Evolutionary conservation across 345 rosid species (phyloP).

Genomic region (Arabis hirsuta): DNA sequence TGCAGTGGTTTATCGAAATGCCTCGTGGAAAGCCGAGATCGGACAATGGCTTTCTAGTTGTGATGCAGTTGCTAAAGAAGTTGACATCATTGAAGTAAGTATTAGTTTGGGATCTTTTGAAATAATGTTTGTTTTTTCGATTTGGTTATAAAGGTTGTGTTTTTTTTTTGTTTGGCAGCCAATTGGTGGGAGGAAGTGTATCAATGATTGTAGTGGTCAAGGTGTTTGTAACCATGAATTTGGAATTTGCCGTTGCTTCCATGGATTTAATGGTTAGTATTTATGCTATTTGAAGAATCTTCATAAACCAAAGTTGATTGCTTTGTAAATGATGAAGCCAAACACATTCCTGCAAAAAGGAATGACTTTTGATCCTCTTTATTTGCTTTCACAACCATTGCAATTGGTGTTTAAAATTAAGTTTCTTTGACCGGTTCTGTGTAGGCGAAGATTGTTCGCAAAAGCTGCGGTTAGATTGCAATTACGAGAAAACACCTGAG

Average conservation of each 20-base stretch:
- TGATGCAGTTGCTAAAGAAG: constrained; percentile 60
- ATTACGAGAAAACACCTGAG: constrained; percentile 67
- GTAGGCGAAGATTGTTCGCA: constrained; percentile 84
- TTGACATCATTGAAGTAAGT: constrained; percentile 65
- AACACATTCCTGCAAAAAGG: constrained; percentile 17
- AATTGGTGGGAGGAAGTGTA: constrained; percentile 72
- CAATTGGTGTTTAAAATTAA: constrained; percentile 23
- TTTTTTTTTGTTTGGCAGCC: constrained; percentile 52
- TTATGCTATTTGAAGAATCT: constrained; percentile 8
- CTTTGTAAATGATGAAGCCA: constrained; percentile 9
- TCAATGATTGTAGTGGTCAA: constrained; percentile 71
- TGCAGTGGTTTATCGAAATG: constrained; percentile 73
- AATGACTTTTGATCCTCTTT: constrained; percentile 1
- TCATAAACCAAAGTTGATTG: constrained; percentile 7
- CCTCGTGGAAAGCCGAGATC: constrained; percentile 85
- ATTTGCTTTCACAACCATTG: constrained; percentile 18
- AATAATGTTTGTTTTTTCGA: constrained; percentile 4
- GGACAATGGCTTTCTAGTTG: constrained; percentile 95
- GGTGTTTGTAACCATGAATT: constrained; percentile 88
- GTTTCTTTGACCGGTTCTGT: constrained; percentile 26
- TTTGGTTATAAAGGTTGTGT: constrained; percentile 23
- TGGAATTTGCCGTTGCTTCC: constrained; percentile 87
- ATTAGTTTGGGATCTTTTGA: not conserved
- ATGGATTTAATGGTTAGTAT: constrained; percentile 74
- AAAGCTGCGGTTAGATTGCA: constrained; percentile 66